Evolutionary conservation across 208 protist genomes (phyloP).

Genomic region (Trypanosoma avium): DNA sequence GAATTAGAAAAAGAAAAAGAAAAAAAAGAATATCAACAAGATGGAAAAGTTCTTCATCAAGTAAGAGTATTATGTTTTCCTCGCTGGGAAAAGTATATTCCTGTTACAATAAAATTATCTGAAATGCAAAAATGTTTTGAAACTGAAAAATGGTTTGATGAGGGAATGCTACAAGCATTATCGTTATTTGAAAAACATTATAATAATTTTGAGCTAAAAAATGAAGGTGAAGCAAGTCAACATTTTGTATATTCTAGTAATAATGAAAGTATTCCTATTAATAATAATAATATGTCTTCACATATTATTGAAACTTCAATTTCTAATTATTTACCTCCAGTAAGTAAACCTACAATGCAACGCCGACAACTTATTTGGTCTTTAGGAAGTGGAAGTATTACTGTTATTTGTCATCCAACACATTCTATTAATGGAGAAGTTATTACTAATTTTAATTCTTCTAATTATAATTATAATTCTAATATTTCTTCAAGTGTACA

Average conservation of each 20-base stretch:
- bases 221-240: too few species aligned
- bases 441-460: not conserved
- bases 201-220: not conserved
- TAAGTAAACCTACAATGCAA: not conserved
- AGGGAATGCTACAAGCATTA: constrained; percentile 51
- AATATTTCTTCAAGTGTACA: constrained; percentile 19
- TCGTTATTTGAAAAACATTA: constrained; percentile 55
- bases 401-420: constrained; percentile 6
- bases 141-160: constrained; percentile 39
- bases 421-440: not conserved
- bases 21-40: not conserved
- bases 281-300: not conserved
- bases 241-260: not conserved
- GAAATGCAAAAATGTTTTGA: constrained; percentile 45
- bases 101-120: constrained; percentile 32
- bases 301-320: not conserved
- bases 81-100: constrained; percentile 65
- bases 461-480: constrained; percentile 5
- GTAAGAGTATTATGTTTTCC: constrained; percentile 55
- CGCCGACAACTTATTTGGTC: constrained; percentile 35
- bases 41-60: constrained; percentile 34
- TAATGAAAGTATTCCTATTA: not conserved
- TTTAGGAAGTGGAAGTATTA: constrained; percentile 7
- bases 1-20: too few species aligned
- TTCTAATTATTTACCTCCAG: too few species aligned